Percentiles rank a stretch among this genome's conserved stretches.
Evolutionary conservation across 768 basidiomycete species (phyloP).

Genomic region (Artomyces pyxidatus): DNA sequence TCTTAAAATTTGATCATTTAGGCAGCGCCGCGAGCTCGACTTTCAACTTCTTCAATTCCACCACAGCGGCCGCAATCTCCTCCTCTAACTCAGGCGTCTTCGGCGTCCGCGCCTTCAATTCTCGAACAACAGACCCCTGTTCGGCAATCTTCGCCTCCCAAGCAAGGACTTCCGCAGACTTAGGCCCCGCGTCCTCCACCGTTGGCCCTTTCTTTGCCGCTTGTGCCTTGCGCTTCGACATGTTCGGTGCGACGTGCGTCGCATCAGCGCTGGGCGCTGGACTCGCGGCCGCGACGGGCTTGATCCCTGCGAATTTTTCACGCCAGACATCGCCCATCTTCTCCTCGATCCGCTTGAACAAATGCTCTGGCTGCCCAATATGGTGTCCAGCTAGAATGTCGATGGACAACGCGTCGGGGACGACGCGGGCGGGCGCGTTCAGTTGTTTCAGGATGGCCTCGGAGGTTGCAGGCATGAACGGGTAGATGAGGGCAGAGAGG

Average conservation of each 20-base stretch:
- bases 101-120: conserved; percentile 56
- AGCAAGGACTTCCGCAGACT: conserved; percentile 63
- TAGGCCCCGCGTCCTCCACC: conserved; percentile 40
- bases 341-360: conserved; percentile 94
- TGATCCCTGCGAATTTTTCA: conserved; percentile 66
- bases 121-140: conserved; percentile 69
- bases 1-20: conserved; percentile 4
- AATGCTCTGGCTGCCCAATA: conserved; percentile 78
- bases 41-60: conserved; percentile 60
- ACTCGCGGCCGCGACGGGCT: conserved; percentile 29
- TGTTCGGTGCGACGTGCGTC: conserved; percentile 38
- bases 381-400: conserved; percentile 85
- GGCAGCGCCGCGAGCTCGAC: conserved; percentile 35
- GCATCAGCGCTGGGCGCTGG: conserved; percentile 32
- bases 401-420: conserved; percentile 62
- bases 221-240: conserved; percentile 45
- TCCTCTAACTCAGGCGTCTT: conserved; percentile 55
- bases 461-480: conserved; percentile 94
- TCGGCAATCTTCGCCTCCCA: conserved; percentile 68
- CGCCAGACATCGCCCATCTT: conserved; percentile 81
- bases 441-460: conserved; percentile 77
- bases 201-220: conserved; percentile 38
- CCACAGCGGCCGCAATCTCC: conserved; percentile 52
- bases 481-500: conserved; percentile 77
- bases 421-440: conserved; percentile 78